Evolutionary conservation across 495 filamentous ascomycete genomes (phyloP).

Genomic region (Cladorrhinum samala): DNA sequence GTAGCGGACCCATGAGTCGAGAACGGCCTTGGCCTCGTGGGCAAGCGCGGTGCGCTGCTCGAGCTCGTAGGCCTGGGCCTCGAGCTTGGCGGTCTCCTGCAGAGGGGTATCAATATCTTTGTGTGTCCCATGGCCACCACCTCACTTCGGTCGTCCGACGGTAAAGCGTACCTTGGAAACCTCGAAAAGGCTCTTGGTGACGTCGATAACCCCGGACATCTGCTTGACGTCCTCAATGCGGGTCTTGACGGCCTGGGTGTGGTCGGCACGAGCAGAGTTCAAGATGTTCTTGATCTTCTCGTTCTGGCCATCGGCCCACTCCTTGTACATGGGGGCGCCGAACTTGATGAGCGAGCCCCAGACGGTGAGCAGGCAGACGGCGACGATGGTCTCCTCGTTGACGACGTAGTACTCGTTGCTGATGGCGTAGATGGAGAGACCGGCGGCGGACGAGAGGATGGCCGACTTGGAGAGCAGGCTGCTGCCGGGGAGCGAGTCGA

Average conservation of each 20-base stretch:
- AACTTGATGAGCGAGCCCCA: constrained; percentile 87
- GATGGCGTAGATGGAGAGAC: constrained; percentile 87
- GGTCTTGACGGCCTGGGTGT: constrained; percentile 88
- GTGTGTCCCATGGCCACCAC: not conserved
- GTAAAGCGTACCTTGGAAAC: constrained; percentile 77
- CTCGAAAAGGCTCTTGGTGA: constrained; percentile 94
- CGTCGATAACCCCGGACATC: constrained; percentile 85
- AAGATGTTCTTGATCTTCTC: constrained; percentile 87
- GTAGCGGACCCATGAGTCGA: constrained; percentile 98
- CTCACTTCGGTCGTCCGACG: not conserved
- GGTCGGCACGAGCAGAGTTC: constrained; percentile 86
- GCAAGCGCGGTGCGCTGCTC: constrained; percentile 90
- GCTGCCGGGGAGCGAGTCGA: constrained; percentile 82
- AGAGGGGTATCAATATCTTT: constrained; percentile 13
- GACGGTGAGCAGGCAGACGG: constrained; percentile 79
- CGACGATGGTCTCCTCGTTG: constrained; percentile 94
- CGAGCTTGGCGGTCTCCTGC: constrained; percentile 92
- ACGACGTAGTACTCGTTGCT: constrained; percentile 99
- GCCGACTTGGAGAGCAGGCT: constrained; percentile 89
- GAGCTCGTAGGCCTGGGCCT: constrained; percentile 92
- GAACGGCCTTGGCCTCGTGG: constrained; percentile 84
- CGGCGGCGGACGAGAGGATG: constrained; percentile 86
- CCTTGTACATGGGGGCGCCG: constrained; percentile 81
- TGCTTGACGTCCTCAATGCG: constrained; percentile 91
- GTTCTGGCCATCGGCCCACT: constrained; percentile 84